Evolutionary conservation across 2,329 filamentous ascomycete species (phyloP).

Genomic region (Arthrobotrys musiformis): DNA sequence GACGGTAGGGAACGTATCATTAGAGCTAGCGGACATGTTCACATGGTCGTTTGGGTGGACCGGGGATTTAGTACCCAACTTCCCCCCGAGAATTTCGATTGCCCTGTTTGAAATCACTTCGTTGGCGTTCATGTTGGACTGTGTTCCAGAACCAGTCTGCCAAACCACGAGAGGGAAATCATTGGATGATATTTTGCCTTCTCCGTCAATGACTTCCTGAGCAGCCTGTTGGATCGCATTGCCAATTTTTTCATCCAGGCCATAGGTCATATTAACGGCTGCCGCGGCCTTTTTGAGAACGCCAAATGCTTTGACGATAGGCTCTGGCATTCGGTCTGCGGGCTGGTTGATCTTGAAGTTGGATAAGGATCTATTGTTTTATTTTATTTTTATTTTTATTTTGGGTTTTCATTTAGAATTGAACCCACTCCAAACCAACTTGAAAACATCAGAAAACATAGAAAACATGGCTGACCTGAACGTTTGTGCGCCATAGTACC

Average conservation of each 20-base stretch:
- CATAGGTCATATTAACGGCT: slow-evolving; percentile 93
- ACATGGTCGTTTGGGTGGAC: slow-evolving; percentile 99
- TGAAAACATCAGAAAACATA: background rate
- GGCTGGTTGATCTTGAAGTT: slow-evolving; percentile 99
- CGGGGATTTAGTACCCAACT: slow-evolving; percentile 96
- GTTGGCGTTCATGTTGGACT: slow-evolving; percentile 99
- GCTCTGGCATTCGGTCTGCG: slow-evolving; percentile 96
- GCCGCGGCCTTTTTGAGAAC: slow-evolving; percentile 97
- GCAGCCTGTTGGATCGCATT: slow-evolving; percentile 95
- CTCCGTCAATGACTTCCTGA: slow-evolving; percentile 86
- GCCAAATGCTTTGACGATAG: slow-evolving; percentile 91
- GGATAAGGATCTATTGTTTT: slow-evolving; percentile 79
- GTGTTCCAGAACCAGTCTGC: slow-evolving; percentile 98
- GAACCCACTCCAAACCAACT: background rate
- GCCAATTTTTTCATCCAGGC: slow-evolving; percentile 89
- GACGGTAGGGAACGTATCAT: slow-evolving; percentile 98
- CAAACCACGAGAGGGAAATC: slow-evolving; percentile 99
- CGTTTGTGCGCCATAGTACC: slow-evolving; percentile 98
- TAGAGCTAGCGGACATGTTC: slow-evolving; percentile 98
- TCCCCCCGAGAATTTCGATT: slow-evolving; percentile 94
- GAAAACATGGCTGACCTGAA: slow-evolving; percentile 69
- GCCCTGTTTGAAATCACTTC: slow-evolving; percentile 99
- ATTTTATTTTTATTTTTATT: no score
- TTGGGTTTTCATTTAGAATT: background rate
- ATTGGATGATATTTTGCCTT: slow-evolving; percentile 64